A percentile compares a stretch with the other conserved stretches of the same genome.
Evolutionary conservation across 169 alveolate species (phyloP).

Genomic region (Besnoitia besnoiti): DNA sequence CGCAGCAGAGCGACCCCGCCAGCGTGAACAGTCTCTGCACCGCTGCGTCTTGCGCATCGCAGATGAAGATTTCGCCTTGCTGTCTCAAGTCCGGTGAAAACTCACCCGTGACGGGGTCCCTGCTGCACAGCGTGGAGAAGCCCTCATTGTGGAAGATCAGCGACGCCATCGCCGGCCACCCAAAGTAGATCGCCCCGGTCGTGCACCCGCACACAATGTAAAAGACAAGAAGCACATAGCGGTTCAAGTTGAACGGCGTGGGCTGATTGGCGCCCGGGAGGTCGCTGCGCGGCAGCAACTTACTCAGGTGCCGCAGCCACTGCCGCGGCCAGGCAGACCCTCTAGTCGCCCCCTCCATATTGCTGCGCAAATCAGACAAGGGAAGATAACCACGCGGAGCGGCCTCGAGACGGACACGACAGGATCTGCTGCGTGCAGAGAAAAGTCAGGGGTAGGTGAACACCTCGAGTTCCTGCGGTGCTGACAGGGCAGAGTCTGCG

Average conservation of each 20-base stretch:
- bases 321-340: too few relatives aligned
- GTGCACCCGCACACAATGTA: background rate
- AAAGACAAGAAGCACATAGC: slow-evolving; percentile 14
- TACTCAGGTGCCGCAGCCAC: background rate
- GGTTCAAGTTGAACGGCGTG: slow-evolving; percentile 38
- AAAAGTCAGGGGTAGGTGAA: too few relatives aligned
- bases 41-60: slow-evolving; percentile 73
- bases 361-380: too few relatives aligned
- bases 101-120: background rate
- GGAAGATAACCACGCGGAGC: too few relatives aligned
- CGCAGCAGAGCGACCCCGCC: slow-evolving; percentile 59
- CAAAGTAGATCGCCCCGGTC: slow-evolving; percentile 47
- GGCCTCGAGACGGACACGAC: too few relatives aligned
- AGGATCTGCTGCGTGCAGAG: too few relatives aligned
- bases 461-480: too few relatives aligned
- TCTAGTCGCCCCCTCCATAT: too few relatives aligned
- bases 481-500: too few relatives aligned
- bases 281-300: slow-evolving; percentile 35
- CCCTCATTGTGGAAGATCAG: slow-evolving; percentile 45
- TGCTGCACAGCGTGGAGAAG: slow-evolving; percentile 40
- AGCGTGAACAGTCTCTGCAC: slow-evolving; percentile 73
- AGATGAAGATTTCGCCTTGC: slow-evolving; percentile 40
- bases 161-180: slow-evolving; percentile 62
- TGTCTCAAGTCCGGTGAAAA: background rate
- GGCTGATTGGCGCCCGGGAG: slow-evolving; percentile 54